Evolutionary conservation across 2,329 filamentous ascomycete species (phyloP).

Genomic region (Alternaria incomplexa): DNA sequence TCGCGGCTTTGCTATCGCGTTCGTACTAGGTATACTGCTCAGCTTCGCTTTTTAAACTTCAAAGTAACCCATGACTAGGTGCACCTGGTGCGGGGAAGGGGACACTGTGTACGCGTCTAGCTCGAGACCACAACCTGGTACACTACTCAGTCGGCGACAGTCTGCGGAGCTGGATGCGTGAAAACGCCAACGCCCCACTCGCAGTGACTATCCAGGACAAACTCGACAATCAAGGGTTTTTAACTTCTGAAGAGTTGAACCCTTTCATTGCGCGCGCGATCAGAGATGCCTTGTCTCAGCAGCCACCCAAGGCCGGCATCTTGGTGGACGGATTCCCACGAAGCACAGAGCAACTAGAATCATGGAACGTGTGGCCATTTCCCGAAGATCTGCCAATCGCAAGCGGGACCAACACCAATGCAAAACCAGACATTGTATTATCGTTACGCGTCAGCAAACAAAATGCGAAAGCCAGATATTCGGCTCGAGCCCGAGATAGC

Average conservation of each 20-base stretch:
- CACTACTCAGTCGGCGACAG: not conserved
- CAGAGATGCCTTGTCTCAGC: not conserved
- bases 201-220: slow-evolving; percentile 4
- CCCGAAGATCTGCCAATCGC: not conserved
- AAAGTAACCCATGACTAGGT: not conserved
- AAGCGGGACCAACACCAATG: not conserved
- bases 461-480: slow-evolving; percentile 2
- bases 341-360: slow-evolving; percentile 1
- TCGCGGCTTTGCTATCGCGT: not conserved
- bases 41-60: not conserved
- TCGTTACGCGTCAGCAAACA: slow-evolving; percentile 1
- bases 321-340: not conserved
- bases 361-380: slow-evolving; percentile 1
- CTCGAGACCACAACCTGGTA: not conserved
- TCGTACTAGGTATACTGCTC: not conserved
- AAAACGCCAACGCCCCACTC: not conserved
- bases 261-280: not conserved
- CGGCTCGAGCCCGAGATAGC: not conserved
- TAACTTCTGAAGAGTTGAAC: not conserved
- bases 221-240: slow-evolving; percentile 1
- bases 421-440: slow-evolving; percentile 3
- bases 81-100: slow-evolving; percentile 1
- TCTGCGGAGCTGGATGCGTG: slow-evolving; percentile 2
- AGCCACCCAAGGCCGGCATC: not conserved
- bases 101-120: not conserved